A percentile compares a stretch with the other conserved stretches of the same genome.
These are phyloP conservation scores for Myxozyma melibiosi DNA, from an alignment of 805 yeast species.

Conservation along the genomic window DNA sequence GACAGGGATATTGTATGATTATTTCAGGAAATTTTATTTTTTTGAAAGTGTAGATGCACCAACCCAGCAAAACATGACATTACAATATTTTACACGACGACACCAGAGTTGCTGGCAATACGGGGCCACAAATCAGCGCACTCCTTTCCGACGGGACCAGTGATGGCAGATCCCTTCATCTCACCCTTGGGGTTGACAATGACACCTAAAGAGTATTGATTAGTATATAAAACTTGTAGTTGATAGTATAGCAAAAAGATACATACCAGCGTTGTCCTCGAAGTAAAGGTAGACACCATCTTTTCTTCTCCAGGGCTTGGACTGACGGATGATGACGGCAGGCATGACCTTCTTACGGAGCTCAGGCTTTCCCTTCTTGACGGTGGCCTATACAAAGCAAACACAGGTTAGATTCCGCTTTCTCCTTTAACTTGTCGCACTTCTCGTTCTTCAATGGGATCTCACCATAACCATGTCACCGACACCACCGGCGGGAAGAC, in stretches of 20 bases:
- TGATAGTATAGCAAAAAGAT: neutral
- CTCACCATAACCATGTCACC: slow-evolving; percentile 96
- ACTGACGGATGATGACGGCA: slow-evolving; percentile 98
- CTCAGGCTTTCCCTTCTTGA: slow-evolving; percentile 99
- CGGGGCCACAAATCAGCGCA: slow-evolving; percentile 99
- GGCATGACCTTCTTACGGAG: slow-evolving; percentile 99
- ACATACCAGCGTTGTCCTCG: slow-evolving; percentile 85
- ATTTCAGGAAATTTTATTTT: neutral
- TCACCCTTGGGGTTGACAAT: slow-evolving; percentile 99
- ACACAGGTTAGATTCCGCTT: neutral
- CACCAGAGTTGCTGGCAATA: slow-evolving; percentile 99
- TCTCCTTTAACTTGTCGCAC: too few species aligned
- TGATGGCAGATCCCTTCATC: slow-evolving; percentile 99
- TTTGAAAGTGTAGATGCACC: slow-evolving; percentile 14
- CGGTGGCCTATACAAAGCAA: slow-evolving; percentile 64
- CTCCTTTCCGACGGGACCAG: slow-evolving; percentile 99
- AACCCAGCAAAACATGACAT: slow-evolving; percentile 19
- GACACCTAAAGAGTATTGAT: slow-evolving; percentile 63
- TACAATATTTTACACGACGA: slow-evolving; percentile 77
- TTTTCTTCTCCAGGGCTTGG: slow-evolving; percentile 99
- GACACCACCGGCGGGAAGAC: slow-evolving; percentile 99
- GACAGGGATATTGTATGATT: neutral
- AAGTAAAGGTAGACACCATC: slow-evolving; percentile 99
- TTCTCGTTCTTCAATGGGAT: neutral
- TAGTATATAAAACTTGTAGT: neutral